Base-by-base conservation (phyloP, 129 eudicot species). In the Apium graveolens region DNA sequence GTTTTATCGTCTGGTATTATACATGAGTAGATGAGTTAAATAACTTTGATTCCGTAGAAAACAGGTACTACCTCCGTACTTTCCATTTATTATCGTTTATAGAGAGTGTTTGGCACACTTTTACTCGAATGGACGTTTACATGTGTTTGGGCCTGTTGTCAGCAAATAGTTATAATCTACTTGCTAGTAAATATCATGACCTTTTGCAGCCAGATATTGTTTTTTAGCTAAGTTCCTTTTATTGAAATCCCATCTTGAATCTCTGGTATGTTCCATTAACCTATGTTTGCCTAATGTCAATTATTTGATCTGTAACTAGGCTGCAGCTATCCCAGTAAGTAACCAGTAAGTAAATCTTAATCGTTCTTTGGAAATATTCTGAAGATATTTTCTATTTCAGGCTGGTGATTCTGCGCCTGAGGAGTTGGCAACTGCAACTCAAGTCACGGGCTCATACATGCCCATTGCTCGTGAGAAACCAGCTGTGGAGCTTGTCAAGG, bases 361-460 rank as follows among this genome's bases (percentile, higher is more conserved):
- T 27, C 29, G 18, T 42, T 62, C 14, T 6, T 13, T 42, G 13
- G 65, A 7, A 27, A 35, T 41, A 21, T 32, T 43, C 29, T 63
- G 7, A 39, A 73, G 37, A 29, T 51, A 5, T 17, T 2, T 38
- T 37, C 31, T 34, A 34, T 16, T 69, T 11, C 49, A 78, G 82
- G 82, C 82, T 60, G 79, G 82, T 60, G 82, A 82, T 76, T 82
- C 82, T 71, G 21, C 78, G 16, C 75, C 82, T 1, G 85, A 82
- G 79, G 85, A 82, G 51, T 31, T 82, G 66, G 79, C 85, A 21
- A 82, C 70, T 9, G 79, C 84, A 14, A 81, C 80, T 13, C 80
- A 81, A 35, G 81, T 82, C 32, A 78, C 74, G n/a, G 82, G 82
- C 1, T 24, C 44, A 16, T 71, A 29, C 75, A 55, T 73, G 76